Evolutionary conservation across 2,329 filamentous ascomycete genomes (phyloP), one percentile per base, ranked within the genome.

Genomic region (Parastagonospora avenae): DNA sequence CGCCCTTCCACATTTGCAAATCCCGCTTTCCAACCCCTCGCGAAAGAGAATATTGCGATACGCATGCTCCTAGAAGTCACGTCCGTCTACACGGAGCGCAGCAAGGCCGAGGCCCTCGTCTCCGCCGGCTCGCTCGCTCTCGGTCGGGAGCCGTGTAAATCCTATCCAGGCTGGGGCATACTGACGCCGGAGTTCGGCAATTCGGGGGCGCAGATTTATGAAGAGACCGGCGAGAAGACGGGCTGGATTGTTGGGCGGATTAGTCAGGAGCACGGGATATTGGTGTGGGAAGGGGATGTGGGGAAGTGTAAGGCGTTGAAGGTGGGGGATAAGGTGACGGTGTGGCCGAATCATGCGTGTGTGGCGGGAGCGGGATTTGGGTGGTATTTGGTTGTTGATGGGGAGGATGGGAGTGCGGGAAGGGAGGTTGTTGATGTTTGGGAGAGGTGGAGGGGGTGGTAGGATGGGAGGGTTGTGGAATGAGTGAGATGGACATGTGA

Each of bases 341-440:
- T 93, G 7, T 92, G 87, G 85, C 89, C 90, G 0, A 93, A 93
- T 62, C 90, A 94, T 74, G 85, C 89, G 31, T 94, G 90, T 68
- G 87, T 93, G 60, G 83, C 89, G 1, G 86, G 88, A 0, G 86
- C 85, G 0, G 83, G 84, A 27, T 90, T 87, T 74, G 85, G 82
- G 1, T 90, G 85, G 80, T 94, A 91, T 74, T 75, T 91, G 15
- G 76, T 93, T 30, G 84, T 92, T 2, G 89, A 93, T 71, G 85
- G 83, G 27, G 77, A 81, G 41, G 55, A 57, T 43, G 74, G 77
- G 45, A 80, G 79, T 0, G 76, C 79, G 0, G 76, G 77, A 16
- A 80, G 3, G 5, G 5, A 83, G 61, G 80, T 90, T 53, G 78
- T 90, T 32, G 90, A 93, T 77, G 82, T 92, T 16, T 93, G 89